Base-by-base conservation (phyloP, 768 basidiomycete genomes). In the Cytidiella melzeri region DNA sequence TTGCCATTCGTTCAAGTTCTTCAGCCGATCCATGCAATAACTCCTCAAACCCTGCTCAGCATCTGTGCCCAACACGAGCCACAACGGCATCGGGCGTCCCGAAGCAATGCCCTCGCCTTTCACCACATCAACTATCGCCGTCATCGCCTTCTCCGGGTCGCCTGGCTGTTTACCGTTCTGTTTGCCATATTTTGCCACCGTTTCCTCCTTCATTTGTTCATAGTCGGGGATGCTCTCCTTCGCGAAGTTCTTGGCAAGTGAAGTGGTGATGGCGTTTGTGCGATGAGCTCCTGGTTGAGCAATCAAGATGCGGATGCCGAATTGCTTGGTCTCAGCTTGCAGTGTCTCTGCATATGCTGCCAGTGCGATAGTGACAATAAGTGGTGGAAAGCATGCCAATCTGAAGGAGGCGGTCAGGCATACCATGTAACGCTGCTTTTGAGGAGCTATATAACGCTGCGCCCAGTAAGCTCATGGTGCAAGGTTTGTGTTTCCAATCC, bases 231-330 rank as follows among this genome's bases (percentile, higher is more conserved):
- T 55, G 12, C 24, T 26, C 20, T 30, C 15, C 4, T n/a, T 41
- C 24, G 26, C 41, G 24, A 44, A 19, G 10, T 34, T 11, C 48
- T 80, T 76, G 21, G 67, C 74, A 0, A 67, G 38, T 12, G 79
- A 73, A 2, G 40, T 47, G n/a, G 25, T 19, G 37, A 51, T 48
- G 26, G 49, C 47, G 6, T 51, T 30, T 4, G 64, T 63, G 25
- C 61, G 53, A 52, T 64, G 58, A 20, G 46, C 50, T 18, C 63
- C 62, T 18, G 64, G 64, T 15, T 57, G 49, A 41, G 63, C 56
- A 46, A 62, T 54, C 47, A 60, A 44, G 19, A 65, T 59, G 11
- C 57, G 55, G 54, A 66, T 57, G 51, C 54, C 49, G 56, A 63
- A 64, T 11, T 54, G 54, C 19, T 44, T 47, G 23, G 64, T 26